Percentiles rank a stretch among this genome's conserved stretches.
phyloP scores from a whole-genome alignment of 495 filamentous ascomycete genomes.

The Lepraria neglecta region DNA sequence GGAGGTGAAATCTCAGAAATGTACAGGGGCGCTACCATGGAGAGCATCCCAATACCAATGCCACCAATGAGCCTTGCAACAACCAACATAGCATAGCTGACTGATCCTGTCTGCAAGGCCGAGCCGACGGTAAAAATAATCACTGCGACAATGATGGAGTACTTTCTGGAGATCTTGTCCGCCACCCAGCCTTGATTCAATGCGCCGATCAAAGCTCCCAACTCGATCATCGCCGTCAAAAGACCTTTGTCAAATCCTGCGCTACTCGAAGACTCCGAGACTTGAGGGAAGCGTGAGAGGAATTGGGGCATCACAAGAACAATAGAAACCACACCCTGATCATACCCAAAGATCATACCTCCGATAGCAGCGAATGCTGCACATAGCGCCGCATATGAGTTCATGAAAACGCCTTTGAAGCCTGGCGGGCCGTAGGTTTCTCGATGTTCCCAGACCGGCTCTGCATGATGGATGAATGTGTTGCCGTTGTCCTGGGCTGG shows the following conservation, averaged over 20 bases:
- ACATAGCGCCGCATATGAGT: constrained; percentile 47
- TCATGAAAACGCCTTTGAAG: constrained; percentile 43
- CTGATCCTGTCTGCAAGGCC: constrained; percentile 49
- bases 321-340: constrained; percentile 52
- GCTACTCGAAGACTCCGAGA: constrained; percentile 38
- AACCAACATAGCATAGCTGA: constrained; percentile 51
- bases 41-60: constrained; percentile 53
- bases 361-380: constrained; percentile 51
- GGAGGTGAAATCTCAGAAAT: constrained; percentile 53
- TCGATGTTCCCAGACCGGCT: constrained; percentile 35
- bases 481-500: not conserved
- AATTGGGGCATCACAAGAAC: constrained; percentile 55
- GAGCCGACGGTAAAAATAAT: constrained; percentile 51
- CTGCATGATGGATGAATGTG: constrained; percentile 40
- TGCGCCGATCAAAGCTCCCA: constrained; percentile 51
- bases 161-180: constrained; percentile 52
- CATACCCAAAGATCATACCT: constrained; percentile 54
- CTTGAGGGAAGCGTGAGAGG: constrained; percentile 42
- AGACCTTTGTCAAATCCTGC: constrained; percentile 55
- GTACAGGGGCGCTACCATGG: constrained; percentile 50
- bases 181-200: constrained; percentile 55
- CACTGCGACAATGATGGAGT: constrained; percentile 51
- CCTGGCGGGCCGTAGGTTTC: constrained; percentile 45
- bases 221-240: constrained; percentile 55
- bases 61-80: constrained; percentile 58